Evolutionary conservation across 2,329 filamentous ascomycete species (phyloP).

Genomic region (Mycosphaerella sp.): DNA sequence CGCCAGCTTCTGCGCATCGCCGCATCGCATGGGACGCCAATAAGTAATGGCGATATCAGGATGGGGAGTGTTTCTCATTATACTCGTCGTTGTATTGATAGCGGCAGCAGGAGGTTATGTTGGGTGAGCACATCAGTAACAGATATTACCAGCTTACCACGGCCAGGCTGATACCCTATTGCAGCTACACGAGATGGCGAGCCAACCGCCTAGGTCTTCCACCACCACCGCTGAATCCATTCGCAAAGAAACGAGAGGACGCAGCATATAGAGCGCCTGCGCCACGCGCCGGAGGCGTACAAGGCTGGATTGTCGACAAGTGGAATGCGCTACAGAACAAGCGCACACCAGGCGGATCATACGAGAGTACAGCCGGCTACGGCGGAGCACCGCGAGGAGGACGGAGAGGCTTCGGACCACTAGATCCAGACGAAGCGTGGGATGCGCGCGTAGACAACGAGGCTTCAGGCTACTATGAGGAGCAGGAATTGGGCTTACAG

Average conservation of each 20-base stretch:
- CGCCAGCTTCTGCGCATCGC: slow-evolving; percentile 2
- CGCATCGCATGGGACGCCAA: slow-evolving; percentile 2
- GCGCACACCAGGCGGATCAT: slow-evolving; percentile 53
- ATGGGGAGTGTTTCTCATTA: slow-evolving; percentile 64
- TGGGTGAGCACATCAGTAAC: slow-evolving; percentile 33
- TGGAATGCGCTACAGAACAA: slow-evolving; percentile 59
- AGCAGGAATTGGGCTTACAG: slow-evolving; percentile 62
- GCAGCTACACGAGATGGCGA: slow-evolving; percentile 60
- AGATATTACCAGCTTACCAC: not conserved
- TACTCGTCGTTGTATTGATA: slow-evolving; percentile 59
- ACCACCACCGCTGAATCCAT: slow-evolving; percentile 63
- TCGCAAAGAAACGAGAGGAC: slow-evolving; percentile 40
- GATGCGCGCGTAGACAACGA: slow-evolving; percentile 72
- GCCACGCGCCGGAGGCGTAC: slow-evolving; percentile 56
- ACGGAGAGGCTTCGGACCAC: slow-evolving; percentile 55
- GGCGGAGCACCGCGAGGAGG: slow-evolving; percentile 27
- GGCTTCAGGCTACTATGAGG: slow-evolving; percentile 65
- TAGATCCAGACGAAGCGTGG: slow-evolving; percentile 83
- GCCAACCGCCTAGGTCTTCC: slow-evolving; percentile 68
- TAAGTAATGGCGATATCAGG: slow-evolving; percentile 26
- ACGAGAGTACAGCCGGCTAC: slow-evolving; percentile 33
- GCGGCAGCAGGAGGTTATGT: slow-evolving; percentile 59
- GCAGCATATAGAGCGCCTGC: slow-evolving; percentile 44
- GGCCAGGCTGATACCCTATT: not conserved
- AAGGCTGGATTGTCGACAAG: slow-evolving; percentile 67